Evolutionary conservation across 148 eudicot species (phyloP).

Genomic region (Fagopyrum tataricum): DNA sequence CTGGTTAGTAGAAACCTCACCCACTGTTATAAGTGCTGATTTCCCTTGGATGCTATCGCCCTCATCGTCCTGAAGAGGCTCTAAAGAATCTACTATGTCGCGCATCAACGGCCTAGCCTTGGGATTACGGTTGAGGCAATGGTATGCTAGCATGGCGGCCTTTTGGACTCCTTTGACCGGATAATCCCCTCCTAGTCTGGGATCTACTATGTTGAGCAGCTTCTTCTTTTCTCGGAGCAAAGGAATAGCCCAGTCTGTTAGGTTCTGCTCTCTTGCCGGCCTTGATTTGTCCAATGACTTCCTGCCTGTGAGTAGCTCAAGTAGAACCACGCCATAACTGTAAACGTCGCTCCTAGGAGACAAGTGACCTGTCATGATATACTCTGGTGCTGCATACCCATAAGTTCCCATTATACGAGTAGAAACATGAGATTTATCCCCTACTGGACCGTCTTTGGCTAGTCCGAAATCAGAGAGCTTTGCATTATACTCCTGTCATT

Average conservation of each 20-base stretch:
- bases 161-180: conserved; percentile 71
- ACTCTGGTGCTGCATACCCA: conserved; percentile 92
- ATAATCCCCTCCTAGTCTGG: conserved; percentile 63
- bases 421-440: conserved; percentile 87
- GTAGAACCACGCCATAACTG: conserved; percentile 79
- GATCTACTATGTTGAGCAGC: conserved; percentile 53
- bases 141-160: conserved; percentile 87
- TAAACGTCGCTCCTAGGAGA: conserved; percentile 82
- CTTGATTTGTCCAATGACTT: conserved; percentile 72
- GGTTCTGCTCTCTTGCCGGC: conserved; percentile 76
- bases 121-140: conserved; percentile 76
- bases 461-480: conserved; percentile 90
- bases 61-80: conserved; percentile 53
- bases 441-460: conserved; percentile 91
- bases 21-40: not conserved
- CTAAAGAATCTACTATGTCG: conserved; percentile 79
- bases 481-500: conserved; percentile 78
- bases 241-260: conserved; percentile 82
- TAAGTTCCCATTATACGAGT: conserved; percentile 96
- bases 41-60: conserved; percentile 11
- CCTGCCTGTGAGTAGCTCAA: conserved; percentile 79
- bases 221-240: conserved; percentile 76
- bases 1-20: not conserved
- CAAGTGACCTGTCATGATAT: conserved; percentile 90
- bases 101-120: conserved; percentile 89